Base-by-base conservation (phyloP, 2,329 filamentous ascomycete species). In the Berkeleyomyces rouxiae region DNA sequence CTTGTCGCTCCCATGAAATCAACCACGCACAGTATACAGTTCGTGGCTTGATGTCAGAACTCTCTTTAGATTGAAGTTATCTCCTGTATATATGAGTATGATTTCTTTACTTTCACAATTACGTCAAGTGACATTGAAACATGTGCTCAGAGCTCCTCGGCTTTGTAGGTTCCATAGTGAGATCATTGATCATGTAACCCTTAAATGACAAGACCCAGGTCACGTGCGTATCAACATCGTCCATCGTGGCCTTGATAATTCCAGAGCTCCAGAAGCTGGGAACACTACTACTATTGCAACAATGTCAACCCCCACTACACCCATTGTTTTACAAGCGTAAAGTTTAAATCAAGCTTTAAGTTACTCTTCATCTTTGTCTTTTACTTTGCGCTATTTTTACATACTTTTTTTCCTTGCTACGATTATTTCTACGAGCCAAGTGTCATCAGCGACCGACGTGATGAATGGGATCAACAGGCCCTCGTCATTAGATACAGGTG, bases 401-500 rank as follows among this genome's bases (percentile, higher is more conserved):
- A 55, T 57, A 11, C 2, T 57, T 16, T 33, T 7, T 3, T 31
- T 36, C 13, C 16, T 57, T 23, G 9, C 46, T n/a, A 7, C 23
- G 5, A 43, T 44, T 57, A 9, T 46, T 6, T 43, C 37, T 16
- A 33, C 36, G 31, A n/a, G 40, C 39, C 44, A 60, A 23, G 46
- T 44, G 10, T 16, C 11, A 40, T 49, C 33, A 36, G 47, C 39
- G 9, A 23, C 5, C 39, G 37, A 37, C 51, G 55, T 40, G 42
- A 65, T 65, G 63, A 65, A 57, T 60, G 60, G 63, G 51, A 64
- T 71, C 55, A 68, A 70, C 47, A 74, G 73, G 36, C 66, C 70
- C 47, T 70, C 71, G 67, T 74, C 75, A 64, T 69, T 79, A 61
- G 76, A 78, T 69, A 72, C 75, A 70, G 75, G 77, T 79, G 66